A percentile compares a stretch with the other conserved stretches of the same genome.
Conservation (phyloP, 1,139 yeast species). For the Debaryomycetaceae sp. region DNA sequence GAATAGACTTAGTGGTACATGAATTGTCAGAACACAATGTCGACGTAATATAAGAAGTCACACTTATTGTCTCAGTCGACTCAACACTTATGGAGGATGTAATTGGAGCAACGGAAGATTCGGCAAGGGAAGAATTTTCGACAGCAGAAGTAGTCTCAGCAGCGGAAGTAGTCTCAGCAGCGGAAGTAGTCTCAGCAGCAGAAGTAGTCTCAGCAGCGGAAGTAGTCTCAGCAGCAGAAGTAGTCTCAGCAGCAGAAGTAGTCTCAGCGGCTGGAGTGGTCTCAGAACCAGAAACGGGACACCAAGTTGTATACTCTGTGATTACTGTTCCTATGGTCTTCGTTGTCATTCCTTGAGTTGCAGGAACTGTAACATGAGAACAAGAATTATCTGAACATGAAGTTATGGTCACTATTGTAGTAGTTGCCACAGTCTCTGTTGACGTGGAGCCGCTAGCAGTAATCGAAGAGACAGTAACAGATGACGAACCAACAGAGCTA, state of each 20-base stretch:
- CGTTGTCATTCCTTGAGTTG: conserved; percentile 11
- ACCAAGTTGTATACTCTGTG: conserved; percentile 21
- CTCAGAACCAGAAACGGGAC: conserved; percentile 11
- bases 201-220: not conserved
- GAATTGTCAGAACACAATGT: conserved; percentile 13
- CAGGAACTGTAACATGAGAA: conserved; percentile 13
- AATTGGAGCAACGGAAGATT: not conserved
- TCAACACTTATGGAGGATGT: conserved; percentile 1
- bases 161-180: not conserved
- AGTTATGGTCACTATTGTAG: conserved; percentile 23
- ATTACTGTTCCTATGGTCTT: conserved; percentile 7
- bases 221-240: not conserved
- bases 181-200: not conserved
- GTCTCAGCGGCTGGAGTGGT: not conserved
- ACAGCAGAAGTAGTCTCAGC: not conserved
- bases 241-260: not conserved
- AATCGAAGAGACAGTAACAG: not conserved
- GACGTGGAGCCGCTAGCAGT: conserved; percentile 4
- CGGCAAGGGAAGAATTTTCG: not conserved
- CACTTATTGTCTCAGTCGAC: not conserved
- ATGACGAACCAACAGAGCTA: not conserved
- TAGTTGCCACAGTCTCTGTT: conserved; percentile 12
- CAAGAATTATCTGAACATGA: conserved; percentile 23
- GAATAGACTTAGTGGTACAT: conserved; percentile 8
- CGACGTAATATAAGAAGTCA: conserved; percentile 15